phyloP scores from a whole-genome alignment of 257 asterid genomes.

The Solanum medicagineum region DNA sequence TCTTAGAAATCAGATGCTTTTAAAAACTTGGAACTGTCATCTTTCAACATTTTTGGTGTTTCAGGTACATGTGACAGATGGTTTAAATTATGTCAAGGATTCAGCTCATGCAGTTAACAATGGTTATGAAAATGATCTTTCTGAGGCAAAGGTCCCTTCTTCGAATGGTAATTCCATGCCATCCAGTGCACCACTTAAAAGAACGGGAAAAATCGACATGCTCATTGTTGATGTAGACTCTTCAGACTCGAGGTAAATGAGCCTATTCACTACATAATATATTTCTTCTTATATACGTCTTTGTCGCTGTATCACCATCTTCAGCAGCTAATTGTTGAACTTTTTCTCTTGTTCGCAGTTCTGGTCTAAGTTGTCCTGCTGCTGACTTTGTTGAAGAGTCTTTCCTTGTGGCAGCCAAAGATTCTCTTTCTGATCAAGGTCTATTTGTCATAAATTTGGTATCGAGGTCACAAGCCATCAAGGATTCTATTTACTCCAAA shows the following conservation, averaged over 20 bases:
- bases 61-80: slow-evolving; percentile 69
- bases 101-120: slow-evolving; percentile 19
- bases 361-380: slow-evolving; percentile 88
- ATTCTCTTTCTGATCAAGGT: slow-evolving; percentile 70
- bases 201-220: slow-evolving; percentile 27
- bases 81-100: slow-evolving; percentile 46
- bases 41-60: neutral
- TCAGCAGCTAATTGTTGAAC: neutral
- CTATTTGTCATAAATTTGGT: slow-evolving; percentile 70
- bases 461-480: slow-evolving; percentile 66
- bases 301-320: neutral
- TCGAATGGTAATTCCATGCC: slow-evolving; percentile 2
- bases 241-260: slow-evolving; percentile 59
- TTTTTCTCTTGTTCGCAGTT: slow-evolving; percentile 31
- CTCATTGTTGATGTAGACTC: slow-evolving; percentile 94
- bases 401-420: slow-evolving; percentile 46
- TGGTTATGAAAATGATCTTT: neutral
- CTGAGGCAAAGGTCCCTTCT: neutral
- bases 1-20: neutral
- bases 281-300: neutral
- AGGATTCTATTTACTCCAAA: slow-evolving; percentile 44
- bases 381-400: slow-evolving; percentile 69
- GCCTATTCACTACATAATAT: neutral
- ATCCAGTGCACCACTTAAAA: slow-evolving; percentile 19
- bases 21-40: neutral